These are phyloP conservation scores for Melastoma malabathricum DNA, from an alignment of 345 rosid genomes.

Conservation along the genomic window DNA sequence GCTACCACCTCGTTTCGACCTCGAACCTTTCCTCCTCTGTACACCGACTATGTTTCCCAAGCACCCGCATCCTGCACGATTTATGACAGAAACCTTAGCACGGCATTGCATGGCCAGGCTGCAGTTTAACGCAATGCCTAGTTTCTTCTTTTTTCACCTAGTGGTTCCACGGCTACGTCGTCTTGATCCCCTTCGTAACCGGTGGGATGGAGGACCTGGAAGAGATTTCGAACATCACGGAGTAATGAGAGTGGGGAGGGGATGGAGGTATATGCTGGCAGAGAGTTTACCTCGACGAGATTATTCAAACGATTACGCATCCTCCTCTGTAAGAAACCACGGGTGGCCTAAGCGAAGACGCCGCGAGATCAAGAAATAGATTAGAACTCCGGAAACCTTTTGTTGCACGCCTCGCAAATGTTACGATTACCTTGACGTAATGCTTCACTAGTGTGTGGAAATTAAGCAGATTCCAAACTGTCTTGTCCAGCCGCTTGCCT, in stretches of 20 bases:
- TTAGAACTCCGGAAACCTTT: not conserved
- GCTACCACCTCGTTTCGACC: conserved; percentile 29
- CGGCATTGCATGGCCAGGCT: not conserved
- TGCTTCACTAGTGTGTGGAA: conserved; percentile 67
- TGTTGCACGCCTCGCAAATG: conserved; percentile 1
- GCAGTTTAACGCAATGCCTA: not conserved
- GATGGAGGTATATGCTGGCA: too few relatives aligned
- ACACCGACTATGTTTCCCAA: conserved; percentile 23
- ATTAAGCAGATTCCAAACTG: conserved; percentile 65
- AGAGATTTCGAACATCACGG: too few relatives aligned
- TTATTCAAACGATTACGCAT: conserved; percentile 59
- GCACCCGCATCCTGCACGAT: conserved; percentile 24
- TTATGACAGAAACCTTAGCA: not conserved
- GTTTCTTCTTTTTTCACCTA: too few relatives aligned
- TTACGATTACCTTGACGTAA: conserved; percentile 55
- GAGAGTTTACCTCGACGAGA: conserved; percentile 56
- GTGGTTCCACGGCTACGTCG: not conserved
- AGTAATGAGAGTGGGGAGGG: too few relatives aligned
- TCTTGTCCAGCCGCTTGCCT: conserved; percentile 63
- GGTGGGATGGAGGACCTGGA: conserved; percentile 40
- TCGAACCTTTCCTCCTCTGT: conserved; percentile 19
- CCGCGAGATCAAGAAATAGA: conserved; percentile 8
- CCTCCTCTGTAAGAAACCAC: conserved; percentile 76
- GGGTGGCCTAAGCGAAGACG: conserved; percentile 40
- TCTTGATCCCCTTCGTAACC: conserved; percentile 24